Conservation (phyloP, 1,139 yeast genomes). For the Pneumocystis canis region DNA sequence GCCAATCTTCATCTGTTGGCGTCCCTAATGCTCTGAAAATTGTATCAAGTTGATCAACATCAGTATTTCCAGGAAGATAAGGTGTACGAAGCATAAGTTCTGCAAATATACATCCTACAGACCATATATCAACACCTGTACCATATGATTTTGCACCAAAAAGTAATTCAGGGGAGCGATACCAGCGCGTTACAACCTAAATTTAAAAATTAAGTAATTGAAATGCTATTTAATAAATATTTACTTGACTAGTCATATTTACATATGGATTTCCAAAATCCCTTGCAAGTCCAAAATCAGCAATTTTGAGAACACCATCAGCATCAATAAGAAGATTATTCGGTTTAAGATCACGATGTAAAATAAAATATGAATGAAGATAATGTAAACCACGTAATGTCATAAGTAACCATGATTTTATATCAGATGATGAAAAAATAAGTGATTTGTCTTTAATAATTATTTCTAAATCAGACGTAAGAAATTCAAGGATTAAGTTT, state of each 20-base stretch:
- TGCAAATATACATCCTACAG: conserved; percentile 90
- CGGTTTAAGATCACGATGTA: conserved; percentile 91
- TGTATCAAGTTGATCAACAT: conserved; percentile 73
- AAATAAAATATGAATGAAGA: conserved; percentile 86
- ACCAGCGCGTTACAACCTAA: conserved; percentile 97
- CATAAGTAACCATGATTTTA: conserved; percentile 89
- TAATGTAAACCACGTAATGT: conserved; percentile 82
- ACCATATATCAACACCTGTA: conserved; percentile 87
- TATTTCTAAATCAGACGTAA: conserved; percentile 85
- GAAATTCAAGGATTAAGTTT: conserved; percentile 75
- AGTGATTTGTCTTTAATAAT: conserved; percentile 66
- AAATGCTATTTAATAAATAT: background rate
- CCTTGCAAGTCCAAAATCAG: conserved; percentile 22
- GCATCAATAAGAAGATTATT: conserved; percentile 94
- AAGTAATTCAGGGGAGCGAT: conserved; percentile 84
- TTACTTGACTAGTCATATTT: background rate
- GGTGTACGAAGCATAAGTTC: conserved; percentile 92
- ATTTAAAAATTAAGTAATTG: conserved; percentile 76
- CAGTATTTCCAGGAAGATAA: conserved; percentile 83
- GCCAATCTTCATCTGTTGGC: conserved; percentile 88
- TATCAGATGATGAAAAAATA: conserved; percentile 71
- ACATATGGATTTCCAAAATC: background rate
- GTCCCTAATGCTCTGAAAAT: conserved; percentile 93
- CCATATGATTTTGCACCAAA: conserved; percentile 89
- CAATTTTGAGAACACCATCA: conserved; percentile 81